Evolutionary conservation across 2,329 filamentous ascomycete species (phyloP), one percentile per base, ranked within the genome.

Genomic region (Botrytis deweyae): DNA sequence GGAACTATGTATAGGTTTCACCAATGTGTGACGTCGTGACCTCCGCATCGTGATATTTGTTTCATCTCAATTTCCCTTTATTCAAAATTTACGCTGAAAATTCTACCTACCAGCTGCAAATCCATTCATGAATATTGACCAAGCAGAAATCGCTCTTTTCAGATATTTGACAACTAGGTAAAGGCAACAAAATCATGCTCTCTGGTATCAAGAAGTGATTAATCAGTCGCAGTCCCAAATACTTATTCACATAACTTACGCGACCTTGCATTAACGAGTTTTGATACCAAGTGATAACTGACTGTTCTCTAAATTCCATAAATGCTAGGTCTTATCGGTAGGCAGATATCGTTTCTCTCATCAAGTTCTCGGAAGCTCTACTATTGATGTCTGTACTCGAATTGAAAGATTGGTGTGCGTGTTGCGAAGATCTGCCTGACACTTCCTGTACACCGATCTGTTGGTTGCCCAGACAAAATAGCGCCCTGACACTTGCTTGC

Each of bases 401-500:
- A 58, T 36, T 38, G 40, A 59, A 52, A 33, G 38, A n/a, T 72
- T 72, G 22, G 36, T 62, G 67, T 20, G 40, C 46, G 20, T 68
- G 44, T 25, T 61, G 44, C 64, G 63, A 55, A 46, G 59, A 52
- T 52, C 16, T 18, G 29, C 25, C 58, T 72, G 58, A 62, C 71
- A 62, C 63, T 66, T 40, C 49, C 29, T 72, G 40, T 61, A 52
- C 71, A 73, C 64, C 71, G 71, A 33, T 61, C 20, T 68, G 46
- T 46, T 63, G 40, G 64, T 73, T 73, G 71, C 64, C 64, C 64
- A 72, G 71, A 63, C 64, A 61, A 73, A 68, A 69, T 10, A 40
- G 64, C 42, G 52, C 22, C 52, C 55, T 66, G 70, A 64, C 59
- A 66, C 61, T n/a, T 62, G 59, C 61, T n/a, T 62, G 59, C 5